Base-by-base conservation (phyloP, 805 yeast species). In the Hanseniaspora mollemarum region DNA sequence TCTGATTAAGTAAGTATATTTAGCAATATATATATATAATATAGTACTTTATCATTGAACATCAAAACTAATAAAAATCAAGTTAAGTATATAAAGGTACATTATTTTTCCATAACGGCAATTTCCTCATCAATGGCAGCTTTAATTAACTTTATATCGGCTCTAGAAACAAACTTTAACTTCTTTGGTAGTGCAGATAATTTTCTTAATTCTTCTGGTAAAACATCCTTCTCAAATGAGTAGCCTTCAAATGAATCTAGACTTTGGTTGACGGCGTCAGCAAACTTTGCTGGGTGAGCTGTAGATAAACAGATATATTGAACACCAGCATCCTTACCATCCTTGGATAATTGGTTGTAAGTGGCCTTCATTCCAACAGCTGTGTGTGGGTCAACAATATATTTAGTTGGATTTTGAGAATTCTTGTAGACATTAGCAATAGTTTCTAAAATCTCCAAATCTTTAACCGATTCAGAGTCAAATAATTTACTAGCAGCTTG, bases 271-370 rank as follows among this genome's bases (percentile, higher is more conserved):
- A 92, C 99, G 46, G 95, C 98, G 56, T 87, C 96, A 24, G 95
- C 85, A 62, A 92, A 92, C 69, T 92, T 92, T 54, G 98, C 99
- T 39, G 99, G 99, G 65, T 92, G 99, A 8, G 99, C 99, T 43
- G 99, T 92, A 10, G 96, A 83, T 53, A 92, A 76, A 4, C 95
- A 83, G 41, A 92, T 74, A 57, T 74, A 75, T 51, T 76, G 71
- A 36, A 72, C 67, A 26, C 70, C 62, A 21, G 65, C 53, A 24
- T 65, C 62, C 41, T 70, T 74, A 26, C 64, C 60, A 55, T 74
- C 78, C 46, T 67, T 62, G 15, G 70, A 71, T 49, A 83, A 75
- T 61, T 76, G 72, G 57, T 80, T 73, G 57, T 81, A 74, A 37
- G 92, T 71, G 19, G 94, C 83, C 54, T 82, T 76, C 42, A 92